Evolutionary conservation across 1,139 yeast species (phyloP), one percentile per base, ranked within the genome.

Genomic region (Eremothecium cymbalariae): DNA sequence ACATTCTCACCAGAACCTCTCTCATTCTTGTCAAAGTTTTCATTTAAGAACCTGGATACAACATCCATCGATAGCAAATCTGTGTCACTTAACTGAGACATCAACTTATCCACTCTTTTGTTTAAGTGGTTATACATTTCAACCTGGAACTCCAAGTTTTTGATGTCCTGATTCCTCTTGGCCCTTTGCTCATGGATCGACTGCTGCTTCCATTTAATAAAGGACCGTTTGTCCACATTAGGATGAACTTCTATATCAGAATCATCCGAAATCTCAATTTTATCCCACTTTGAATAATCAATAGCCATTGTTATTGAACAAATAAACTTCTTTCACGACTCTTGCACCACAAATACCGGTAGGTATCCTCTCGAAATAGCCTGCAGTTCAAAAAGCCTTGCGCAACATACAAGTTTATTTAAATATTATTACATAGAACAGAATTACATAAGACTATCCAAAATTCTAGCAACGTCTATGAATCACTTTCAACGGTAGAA

Each of bases 261-360:
- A 58, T 90, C 99, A 56, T 90, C 99, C 12, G 95, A 84, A 32
- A 90, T 66, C 59, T 90, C 98, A 41, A 90, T 74, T 57, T 85
- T 85, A 60, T 90, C 99, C 97, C 98, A 90, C 58, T 90, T 90
- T 9, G 96, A 86, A 61, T 90, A 90, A 57, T 90, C 98, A 48
- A 88, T 77, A 35, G 83, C 73, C 86, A 79, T 79, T 21, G 18
- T 46, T 8, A 18, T 19, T 8, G 7, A 19, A 8, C 21, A 8
- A 8, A 8, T 19, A 8, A 19, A 9, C 21, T 23, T 8, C 8
- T 19, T 19, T 25, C 11, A 13, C 13, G 16, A 18, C 12, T 31
- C 18, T 13, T 31, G 16, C 28, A 31, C n/a, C n/a, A n/a, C n/a
- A n/a, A n/a, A n/a, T n/a, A n/a, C n/a, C n/a, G n/a, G n/a, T n/a